These are phyloP conservation scores for Aspergillus pseudoglaucus DNA, from an alignment of 2,329 filamentous ascomycete species.

Conservation along the genomic window DNA sequence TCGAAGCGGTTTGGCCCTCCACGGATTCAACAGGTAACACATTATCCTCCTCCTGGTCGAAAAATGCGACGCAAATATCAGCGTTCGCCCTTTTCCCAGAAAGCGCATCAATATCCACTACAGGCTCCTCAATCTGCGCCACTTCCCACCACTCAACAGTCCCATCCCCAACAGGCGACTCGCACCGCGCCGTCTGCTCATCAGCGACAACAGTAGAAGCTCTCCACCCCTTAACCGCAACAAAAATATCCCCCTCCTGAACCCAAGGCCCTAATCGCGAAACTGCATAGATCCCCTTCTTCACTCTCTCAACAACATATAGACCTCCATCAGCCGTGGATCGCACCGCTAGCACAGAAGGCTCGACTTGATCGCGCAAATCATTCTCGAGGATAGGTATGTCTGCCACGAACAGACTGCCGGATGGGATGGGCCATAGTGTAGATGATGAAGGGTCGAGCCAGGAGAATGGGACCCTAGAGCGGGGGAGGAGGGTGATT, in stretches of 20 bases:
- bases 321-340: conserved; percentile 23
- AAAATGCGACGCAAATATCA: conserved; percentile 27
- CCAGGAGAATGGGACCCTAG: conserved; percentile 33
- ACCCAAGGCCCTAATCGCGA: conserved; percentile 28
- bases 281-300: conserved; percentile 34
- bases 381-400: conserved; percentile 30
- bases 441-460: conserved; percentile 24
- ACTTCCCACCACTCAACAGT: conserved; percentile 28
- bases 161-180: conserved; percentile 1
- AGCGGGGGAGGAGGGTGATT: conserved; percentile 31
- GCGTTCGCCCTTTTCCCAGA: conserved; percentile 17
- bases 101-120: conserved; percentile 11
- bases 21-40: conserved; percentile 15
- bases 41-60: conserved; percentile 8
- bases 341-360: conserved; percentile 28
- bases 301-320: conserved; percentile 36
- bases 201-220: conserved; percentile 1
- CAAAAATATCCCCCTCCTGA: conserved; percentile 33
- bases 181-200: conserved; percentile 3
- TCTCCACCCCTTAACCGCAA: conserved; percentile 30
- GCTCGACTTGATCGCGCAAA: conserved; percentile 16
- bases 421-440: conserved; percentile 22
- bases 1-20: conserved; percentile 11
- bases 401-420: conserved; percentile 33
- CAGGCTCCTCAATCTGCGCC: conserved; percentile 27